Base-by-base conservation (phyloP, 139 green algal genomes). In the Ostreobium quekettii region DNA sequence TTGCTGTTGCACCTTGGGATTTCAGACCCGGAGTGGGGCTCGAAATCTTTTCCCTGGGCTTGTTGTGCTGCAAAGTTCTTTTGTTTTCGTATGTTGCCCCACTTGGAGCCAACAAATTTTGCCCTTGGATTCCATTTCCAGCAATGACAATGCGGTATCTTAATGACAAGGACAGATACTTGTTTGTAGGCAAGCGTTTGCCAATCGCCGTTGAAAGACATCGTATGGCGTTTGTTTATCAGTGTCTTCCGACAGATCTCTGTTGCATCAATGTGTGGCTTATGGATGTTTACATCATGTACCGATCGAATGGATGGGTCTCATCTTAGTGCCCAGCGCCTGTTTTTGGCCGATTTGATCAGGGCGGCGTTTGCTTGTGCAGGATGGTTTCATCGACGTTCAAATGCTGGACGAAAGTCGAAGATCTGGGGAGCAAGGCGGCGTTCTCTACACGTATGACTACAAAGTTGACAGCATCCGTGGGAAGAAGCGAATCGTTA, bases 401-500 rank as follows among this genome's bases (percentile, higher is more conserved):
- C 31, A 56, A 1, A 61, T 89, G 64, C 11, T 85, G 32, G 24
- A 26, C 19, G 53, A 78, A 36, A 38, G 30, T 4, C 35, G 42
- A 2, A 62, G 76, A 11, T 64, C 31, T 22, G 47, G 37, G 0
- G 62, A 31, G 22, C 63, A 35, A 36, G 70, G 70, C 3, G 66
- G 36, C n/a, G 26, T 67, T 0, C 62, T 76, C 4, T 80, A 83
- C 42, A 57, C 75, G 29, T 82, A 71, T 29, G 61, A 76, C 59
- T 87, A 87, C 53, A 73, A 85, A 29, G 60, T 89, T 36, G 71
- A 82, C 46, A 87, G 62, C 70, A 89, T 80, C 0, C 63, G 83
- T 0, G 83, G 83, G 0, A 46, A 56, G 8, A 89, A 89, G 63
- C 64, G 74, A 2, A 76, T 88, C 15, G 36, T 84, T 19, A 76